Evolutionary conservation across 345 rosid genomes (phyloP).

Genomic region (Microcos paniculata): DNA sequence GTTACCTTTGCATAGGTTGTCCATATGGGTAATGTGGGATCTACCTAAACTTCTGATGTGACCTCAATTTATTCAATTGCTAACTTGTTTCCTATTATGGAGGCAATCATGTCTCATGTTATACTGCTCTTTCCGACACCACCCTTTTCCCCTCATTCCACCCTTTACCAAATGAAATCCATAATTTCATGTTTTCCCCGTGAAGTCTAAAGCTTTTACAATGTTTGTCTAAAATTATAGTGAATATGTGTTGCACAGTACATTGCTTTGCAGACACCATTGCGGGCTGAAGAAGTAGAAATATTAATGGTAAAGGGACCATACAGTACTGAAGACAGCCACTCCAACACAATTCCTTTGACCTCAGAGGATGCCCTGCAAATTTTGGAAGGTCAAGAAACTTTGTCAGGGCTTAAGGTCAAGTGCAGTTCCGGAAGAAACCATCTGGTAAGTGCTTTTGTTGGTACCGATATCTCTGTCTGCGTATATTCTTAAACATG

Average conservation of each 20-base stretch:
- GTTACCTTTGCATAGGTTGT: background rate
- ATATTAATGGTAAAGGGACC: slow-evolving; percentile 48
- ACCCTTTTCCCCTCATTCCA: background rate
- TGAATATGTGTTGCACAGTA: slow-evolving; percentile 41
- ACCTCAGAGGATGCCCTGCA: slow-evolving; percentile 39
- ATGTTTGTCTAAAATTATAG: slow-evolving; percentile 17
- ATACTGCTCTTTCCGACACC: background rate
- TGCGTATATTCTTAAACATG: background rate
- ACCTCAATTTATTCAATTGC: background rate
- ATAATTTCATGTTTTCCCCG: background rate
- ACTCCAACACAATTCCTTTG: slow-evolving; percentile 26
- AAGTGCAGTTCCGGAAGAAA: slow-evolving; percentile 29
- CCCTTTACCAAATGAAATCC: background rate
- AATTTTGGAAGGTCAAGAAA: slow-evolving; percentile 56
- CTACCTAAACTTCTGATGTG: background rate
- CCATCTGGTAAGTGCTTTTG: slow-evolving; percentile 39
- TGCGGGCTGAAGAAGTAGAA: slow-evolving; percentile 74
- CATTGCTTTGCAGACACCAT: slow-evolving; percentile 62
- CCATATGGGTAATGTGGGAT: background rate
- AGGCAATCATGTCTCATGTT: background rate
- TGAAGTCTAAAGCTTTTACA: background rate
- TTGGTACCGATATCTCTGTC: background rate
- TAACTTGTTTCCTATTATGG: background rate
- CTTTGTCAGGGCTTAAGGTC: slow-evolving; percentile 37
- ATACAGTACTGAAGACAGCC: slow-evolving; percentile 22